phyloP scores from a whole-genome alignment of 257 asterid genomes.

The Galeopsis tetrahit region DNA sequence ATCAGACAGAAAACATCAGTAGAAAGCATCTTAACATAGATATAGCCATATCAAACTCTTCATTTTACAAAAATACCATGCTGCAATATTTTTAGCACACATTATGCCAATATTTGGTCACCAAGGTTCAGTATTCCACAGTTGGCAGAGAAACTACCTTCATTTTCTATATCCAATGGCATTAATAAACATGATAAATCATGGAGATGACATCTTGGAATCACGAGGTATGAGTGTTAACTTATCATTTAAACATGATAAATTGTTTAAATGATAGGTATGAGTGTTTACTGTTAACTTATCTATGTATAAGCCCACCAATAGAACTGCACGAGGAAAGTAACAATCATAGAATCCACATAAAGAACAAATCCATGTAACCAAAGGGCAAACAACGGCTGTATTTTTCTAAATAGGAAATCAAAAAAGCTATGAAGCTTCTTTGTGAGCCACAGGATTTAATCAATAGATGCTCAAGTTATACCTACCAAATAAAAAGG shows the following conservation, averaged over 20 bases:
- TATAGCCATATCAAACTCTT: neutral
- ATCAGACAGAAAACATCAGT: conserved; percentile 21
- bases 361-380: neutral
- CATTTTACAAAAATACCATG: neutral
- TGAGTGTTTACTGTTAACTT: conserved; percentile 6
- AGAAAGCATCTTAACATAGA: conserved; percentile 2
- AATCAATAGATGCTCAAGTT: conserved; percentile 11
- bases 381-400: neutral
- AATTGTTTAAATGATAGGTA: neutral
- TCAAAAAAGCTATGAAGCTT: neutral
- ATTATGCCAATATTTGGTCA: neutral
- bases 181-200: conserved; percentile 8
- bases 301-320: neutral
- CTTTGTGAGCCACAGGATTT: neutral
- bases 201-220: conserved; percentile 4
- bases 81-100: neutral
- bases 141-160: neutral
- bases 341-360: neutral
- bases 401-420: neutral
- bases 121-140: neutral
- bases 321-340: neutral
- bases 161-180: neutral
- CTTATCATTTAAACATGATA: neutral
- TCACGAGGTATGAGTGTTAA: neutral
- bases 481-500: neutral